Conservation (phyloP, 768 basidiomycete species). For the Hydnum rufescens region DNA sequence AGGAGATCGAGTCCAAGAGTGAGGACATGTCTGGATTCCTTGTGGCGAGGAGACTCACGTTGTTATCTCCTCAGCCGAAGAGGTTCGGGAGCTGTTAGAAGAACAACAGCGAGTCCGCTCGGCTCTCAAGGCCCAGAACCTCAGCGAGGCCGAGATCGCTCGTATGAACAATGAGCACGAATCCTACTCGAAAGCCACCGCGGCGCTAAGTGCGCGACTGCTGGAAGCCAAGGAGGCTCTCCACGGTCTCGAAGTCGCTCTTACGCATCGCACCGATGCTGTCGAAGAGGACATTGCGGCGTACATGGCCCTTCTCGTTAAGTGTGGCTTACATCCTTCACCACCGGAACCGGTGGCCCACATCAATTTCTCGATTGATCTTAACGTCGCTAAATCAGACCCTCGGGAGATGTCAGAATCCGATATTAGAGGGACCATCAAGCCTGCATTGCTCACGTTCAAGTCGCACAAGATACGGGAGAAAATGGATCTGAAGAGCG, state of each 20-base stretch:
- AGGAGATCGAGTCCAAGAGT: slow-evolving; percentile 33
- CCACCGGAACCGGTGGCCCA: slow-evolving; percentile 50
- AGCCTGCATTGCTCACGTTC: background rate
- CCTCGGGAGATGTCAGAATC: slow-evolving; percentile 31
- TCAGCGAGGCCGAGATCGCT: slow-evolving; percentile 76
- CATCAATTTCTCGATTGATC: slow-evolving; percentile 57
- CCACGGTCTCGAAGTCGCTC: slow-evolving; percentile 65
- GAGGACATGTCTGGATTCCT: background rate
- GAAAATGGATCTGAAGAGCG: background rate
- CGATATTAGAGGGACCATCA: background rate
- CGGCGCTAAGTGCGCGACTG: slow-evolving; percentile 59
- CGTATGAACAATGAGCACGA: slow-evolving; percentile 86
- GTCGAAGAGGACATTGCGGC: slow-evolving; percentile 67
- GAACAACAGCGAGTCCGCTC: slow-evolving; percentile 44
- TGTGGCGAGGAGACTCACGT: slow-evolving; percentile 9
- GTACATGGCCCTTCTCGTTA: slow-evolving; percentile 56
- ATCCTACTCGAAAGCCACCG: slow-evolving; percentile 45
- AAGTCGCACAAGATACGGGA: background rate
- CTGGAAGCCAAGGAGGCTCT: slow-evolving; percentile 50
- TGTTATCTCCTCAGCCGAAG: slow-evolving; percentile 25
- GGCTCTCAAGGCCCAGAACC: slow-evolving; percentile 68
- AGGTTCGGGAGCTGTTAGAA: slow-evolving; percentile 39
- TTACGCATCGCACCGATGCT: slow-evolving; percentile 56
- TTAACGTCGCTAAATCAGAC: slow-evolving; percentile 60
- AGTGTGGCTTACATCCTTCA: slow-evolving; percentile 41